A percentile compares a stretch with the other conserved stretches of the same genome.
phyloP scores from a whole-genome alignment of 1,284 basidiomycete species.

The Malassezia psittaci region DNA sequence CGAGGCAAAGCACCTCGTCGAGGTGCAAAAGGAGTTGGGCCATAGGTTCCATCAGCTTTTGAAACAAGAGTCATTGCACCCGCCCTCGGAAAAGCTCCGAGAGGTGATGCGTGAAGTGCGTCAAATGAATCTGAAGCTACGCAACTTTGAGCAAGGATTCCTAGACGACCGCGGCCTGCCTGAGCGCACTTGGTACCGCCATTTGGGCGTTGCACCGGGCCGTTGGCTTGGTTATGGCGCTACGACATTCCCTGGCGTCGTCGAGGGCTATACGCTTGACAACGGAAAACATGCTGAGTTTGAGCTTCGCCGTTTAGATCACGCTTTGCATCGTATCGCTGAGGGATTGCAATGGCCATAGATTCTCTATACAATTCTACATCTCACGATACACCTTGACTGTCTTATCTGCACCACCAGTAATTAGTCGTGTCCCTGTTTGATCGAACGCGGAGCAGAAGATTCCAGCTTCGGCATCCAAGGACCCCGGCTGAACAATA shows the following conservation, averaged over 20 bases:
- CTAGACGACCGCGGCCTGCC: constrained; percentile 63
- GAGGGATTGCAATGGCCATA: constrained; percentile 50
- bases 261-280: constrained; percentile 53
- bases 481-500: constrained; percentile 86
- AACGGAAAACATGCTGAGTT: constrained; percentile 21
- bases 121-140: constrained; percentile 61
- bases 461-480: constrained; percentile 83
- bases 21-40: neutral
- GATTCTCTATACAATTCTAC: constrained; percentile 54
- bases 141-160: constrained; percentile 71
- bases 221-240: constrained; percentile 79
- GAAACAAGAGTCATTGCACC: neutral
- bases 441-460: constrained; percentile 91
- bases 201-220: constrained; percentile 78
- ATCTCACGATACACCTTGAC: constrained; percentile 19
- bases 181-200: constrained; percentile 64
- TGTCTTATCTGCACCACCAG: constrained; percentile 85
- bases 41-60: neutral
- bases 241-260: constrained; percentile 70
- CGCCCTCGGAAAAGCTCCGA: neutral
- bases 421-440: constrained; percentile 82
- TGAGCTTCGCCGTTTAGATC: constrained; percentile 28
- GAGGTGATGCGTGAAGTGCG: constrained; percentile 49
- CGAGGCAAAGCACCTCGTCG: neutral
- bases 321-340: constrained; percentile 18